Conservation (phyloP, 495 filamentous ascomycete species). For the Penicillium alfredii region DNA sequence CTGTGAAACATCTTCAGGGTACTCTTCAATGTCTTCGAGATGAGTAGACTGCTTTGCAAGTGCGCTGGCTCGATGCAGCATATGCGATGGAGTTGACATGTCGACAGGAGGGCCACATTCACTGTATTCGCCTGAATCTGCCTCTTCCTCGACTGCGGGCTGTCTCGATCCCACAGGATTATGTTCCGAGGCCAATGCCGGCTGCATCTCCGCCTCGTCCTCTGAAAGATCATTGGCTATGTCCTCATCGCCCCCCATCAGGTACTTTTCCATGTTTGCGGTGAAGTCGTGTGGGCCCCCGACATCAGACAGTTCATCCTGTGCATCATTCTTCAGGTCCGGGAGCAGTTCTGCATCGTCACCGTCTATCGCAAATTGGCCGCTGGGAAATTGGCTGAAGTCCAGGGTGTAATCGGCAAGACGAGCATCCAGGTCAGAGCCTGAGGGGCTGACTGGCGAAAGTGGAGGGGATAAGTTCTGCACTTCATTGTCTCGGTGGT, state of each 20-base stretch:
- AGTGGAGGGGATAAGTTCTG: conserved; percentile 17
- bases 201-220: conserved; percentile 12
- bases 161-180: conserved; percentile 19
- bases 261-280: conserved; percentile 43
- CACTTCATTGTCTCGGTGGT: conserved; percentile 14
- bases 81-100: conserved; percentile 45
- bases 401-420: conserved; percentile 45
- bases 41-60: conserved; percentile 32
- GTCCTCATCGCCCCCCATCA: conserved; percentile 34
- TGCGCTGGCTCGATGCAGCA: conserved; percentile 28
- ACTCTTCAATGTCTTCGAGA: conserved; percentile 40
- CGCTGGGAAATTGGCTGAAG: conserved; percentile 40
- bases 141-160: conserved; percentile 32
- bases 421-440: conserved; percentile 35
- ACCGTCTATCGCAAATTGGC: conserved; percentile 24
- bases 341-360: conserved; percentile 24
- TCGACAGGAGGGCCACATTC: conserved; percentile 44
- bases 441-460: conserved; percentile 23
- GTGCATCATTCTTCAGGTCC: conserved; percentile 24
- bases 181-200: conserved; percentile 10
- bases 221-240: too few species aligned
- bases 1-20: conserved; percentile 25
- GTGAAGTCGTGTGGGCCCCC: conserved; percentile 51
- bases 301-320: conserved; percentile 39
- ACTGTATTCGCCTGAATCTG: conserved; percentile 35